Conservation (phyloP, 2,329 filamentous ascomycete species). For the Aspergillus pseudoviridinutans region DNA sequence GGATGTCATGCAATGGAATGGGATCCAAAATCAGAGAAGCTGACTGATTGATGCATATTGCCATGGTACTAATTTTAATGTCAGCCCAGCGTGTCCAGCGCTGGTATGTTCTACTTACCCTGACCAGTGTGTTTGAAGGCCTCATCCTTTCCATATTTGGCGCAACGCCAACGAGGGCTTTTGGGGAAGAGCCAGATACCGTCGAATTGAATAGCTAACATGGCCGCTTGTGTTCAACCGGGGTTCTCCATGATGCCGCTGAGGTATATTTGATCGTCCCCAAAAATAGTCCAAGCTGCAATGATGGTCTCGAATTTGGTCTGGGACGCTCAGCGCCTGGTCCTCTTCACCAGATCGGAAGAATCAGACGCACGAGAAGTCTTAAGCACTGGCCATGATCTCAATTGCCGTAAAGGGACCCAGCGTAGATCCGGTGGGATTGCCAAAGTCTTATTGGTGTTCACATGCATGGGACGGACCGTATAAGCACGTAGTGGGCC, state of each 20-base stretch:
- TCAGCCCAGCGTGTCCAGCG: not conserved
- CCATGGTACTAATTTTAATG: no score
- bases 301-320: conserved; percentile 8
- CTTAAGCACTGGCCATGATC: conserved; percentile 13
- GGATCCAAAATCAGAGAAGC: not conserved
- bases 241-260: conserved; percentile 7
- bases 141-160: not conserved
- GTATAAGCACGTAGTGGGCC: no score
- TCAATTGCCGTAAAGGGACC: conserved; percentile 16
- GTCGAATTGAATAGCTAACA: conserved; percentile 8
- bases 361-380: conserved; percentile 11
- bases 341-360: not conserved
- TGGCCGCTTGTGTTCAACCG: conserved; percentile 6
- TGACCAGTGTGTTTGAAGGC: not conserved
- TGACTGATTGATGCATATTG: no score
- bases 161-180: conserved; percentile 7
- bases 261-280: conserved; percentile 12
- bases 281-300: conserved; percentile 13
- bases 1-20: conserved; percentile 1
- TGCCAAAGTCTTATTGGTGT: conserved; percentile 8
- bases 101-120: conserved; percentile 1
- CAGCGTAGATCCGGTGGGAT: conserved; percentile 9
- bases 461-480: not conserved
- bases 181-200: conserved; percentile 10
- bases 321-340: conserved; percentile 8